Percentiles rank a stretch among this genome's conserved stretches.
Conservation (phyloP, 228 moss, liverwort and hornwort genomes). For the Sphagnum fallax region DNA sequence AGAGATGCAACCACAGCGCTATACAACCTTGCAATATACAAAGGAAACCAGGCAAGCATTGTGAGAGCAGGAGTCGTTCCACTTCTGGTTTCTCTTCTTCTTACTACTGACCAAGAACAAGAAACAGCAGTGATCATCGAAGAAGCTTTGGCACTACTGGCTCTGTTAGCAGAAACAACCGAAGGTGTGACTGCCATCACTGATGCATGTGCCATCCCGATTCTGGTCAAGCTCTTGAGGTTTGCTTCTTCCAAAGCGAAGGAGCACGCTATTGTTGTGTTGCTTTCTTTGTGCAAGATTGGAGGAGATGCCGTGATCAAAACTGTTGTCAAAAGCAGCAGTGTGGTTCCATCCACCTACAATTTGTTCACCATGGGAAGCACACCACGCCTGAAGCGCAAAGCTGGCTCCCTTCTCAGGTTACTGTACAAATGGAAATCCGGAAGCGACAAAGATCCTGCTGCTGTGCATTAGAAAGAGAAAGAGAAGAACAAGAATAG, state of each 20-base stretch:
- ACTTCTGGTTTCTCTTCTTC: conserved; percentile 58
- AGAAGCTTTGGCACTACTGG: conserved; percentile 58
- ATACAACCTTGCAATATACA: conserved; percentile 66
- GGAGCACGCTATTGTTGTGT: conserved; percentile 57
- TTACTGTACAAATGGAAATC: conserved; percentile 6
- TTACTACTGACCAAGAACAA: conserved; percentile 41
- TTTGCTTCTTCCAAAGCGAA: conserved; percentile 54
- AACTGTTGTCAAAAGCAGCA: conserved; percentile 6
- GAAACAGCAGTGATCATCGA: conserved; percentile 49
- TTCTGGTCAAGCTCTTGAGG: conserved; percentile 53
- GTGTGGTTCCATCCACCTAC: conserved; percentile 8
- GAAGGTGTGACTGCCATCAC: conserved; percentile 58
- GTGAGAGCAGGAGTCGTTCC: conserved; percentile 64
- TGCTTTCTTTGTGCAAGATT: conserved; percentile 57
- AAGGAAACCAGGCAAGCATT: conserved; percentile 54
- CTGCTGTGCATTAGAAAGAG: too few relatives aligned
- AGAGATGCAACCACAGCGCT: conserved; percentile 80
- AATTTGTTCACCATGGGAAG: conserved; percentile 12
- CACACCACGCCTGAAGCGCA: conserved; percentile 8
- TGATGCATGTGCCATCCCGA: conserved; percentile 46
- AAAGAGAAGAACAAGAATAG: too few relatives aligned
- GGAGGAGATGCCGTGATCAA: conserved; percentile 30
- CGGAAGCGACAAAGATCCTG: neutral
- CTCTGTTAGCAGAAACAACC: conserved; percentile 36
- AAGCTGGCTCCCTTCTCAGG: conserved; percentile 14